Percentiles rank a stretch among this genome's conserved stretches.
Conservation (phyloP, 495 filamentous ascomycete genomes). For the Hypomontagnella monticulosa region DNA sequence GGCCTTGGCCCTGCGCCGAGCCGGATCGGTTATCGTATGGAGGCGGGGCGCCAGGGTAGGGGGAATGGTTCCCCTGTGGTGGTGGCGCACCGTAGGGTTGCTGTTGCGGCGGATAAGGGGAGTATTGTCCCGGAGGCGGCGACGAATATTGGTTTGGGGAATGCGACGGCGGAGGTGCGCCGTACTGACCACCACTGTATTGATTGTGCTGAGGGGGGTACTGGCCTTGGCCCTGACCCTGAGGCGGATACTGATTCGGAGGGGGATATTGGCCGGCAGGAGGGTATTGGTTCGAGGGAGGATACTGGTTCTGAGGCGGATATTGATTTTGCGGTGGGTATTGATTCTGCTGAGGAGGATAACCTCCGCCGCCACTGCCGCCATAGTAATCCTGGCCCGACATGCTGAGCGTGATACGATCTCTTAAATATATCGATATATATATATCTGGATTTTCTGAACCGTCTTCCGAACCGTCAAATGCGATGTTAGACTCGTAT, state of each 20-base stretch:
- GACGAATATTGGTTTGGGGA: constrained; percentile 38
- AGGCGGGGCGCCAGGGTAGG: constrained; percentile 39
- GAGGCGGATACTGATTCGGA: constrained; percentile 32
- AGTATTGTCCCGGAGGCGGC: constrained; percentile 40
- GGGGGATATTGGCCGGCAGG: constrained; percentile 28
- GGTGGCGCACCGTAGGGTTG: constrained; percentile 35
- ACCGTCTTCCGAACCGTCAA: too few relatives aligned
- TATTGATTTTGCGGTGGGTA: constrained; percentile 32
- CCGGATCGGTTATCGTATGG: constrained; percentile 25
- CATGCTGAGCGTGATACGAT: constrained; percentile 22
- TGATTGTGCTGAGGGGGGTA: constrained; percentile 36
- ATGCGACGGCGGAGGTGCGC: constrained; percentile 34
- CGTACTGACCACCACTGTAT: constrained; percentile 26
- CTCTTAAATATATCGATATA: background rate
- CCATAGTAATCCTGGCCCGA: constrained; percentile 45
- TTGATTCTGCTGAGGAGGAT: constrained; percentile 32
- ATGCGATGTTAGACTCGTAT: too few relatives aligned
- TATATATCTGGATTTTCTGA: background rate
- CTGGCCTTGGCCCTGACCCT: constrained; percentile 34
- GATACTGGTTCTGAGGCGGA: constrained; percentile 33
- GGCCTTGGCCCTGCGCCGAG: constrained; percentile 32
- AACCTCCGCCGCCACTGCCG: constrained; percentile 20
- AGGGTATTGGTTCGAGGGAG: constrained; percentile 29
- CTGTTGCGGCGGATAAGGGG: constrained; percentile 39
- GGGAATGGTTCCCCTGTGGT: constrained; percentile 27